Conservation (phyloP, 192 early-diverging fungal genomes). For the Glomus cerebriforme region DNA sequence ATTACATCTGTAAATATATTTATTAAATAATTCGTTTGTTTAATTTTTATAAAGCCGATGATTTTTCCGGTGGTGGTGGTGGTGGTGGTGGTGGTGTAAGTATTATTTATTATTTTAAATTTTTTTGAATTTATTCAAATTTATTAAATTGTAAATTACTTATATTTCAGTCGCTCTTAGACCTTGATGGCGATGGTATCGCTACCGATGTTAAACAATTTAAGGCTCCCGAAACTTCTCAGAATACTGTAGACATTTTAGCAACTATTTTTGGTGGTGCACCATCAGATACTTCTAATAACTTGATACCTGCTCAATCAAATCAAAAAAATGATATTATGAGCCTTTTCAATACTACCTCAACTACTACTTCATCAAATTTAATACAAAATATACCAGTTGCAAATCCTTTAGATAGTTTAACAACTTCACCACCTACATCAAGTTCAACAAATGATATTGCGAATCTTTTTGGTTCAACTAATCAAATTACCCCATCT, state of each 20-base stretch:
- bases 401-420: slow-evolving; percentile 21
- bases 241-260: slow-evolving; percentile 55
- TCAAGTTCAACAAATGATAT: not conserved
- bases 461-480: not conserved
- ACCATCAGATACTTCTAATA: slow-evolving; percentile 39
- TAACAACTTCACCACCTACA: not conserved
- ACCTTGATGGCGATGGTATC: slow-evolving; percentile 64
- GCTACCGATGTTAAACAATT: not conserved
- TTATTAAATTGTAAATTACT: not conserved
- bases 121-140: not conserved
- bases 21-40: not conserved
- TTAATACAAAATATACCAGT: not conserved
- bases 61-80: not conserved
- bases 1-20: not conserved
- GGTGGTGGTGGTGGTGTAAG: not conserved
- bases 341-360: slow-evolving; percentile 9
- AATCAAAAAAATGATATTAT: slow-evolving; percentile 31
- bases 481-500: not conserved
- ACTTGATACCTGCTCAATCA: slow-evolving; percentile 31
- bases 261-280: slow-evolving; percentile 78
- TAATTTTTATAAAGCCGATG: not conserved
- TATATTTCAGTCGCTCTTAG: slow-evolving; percentile 54
- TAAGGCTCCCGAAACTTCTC: not conserved
- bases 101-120: not conserved
- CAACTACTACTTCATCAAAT: not conserved